Conservation (phyloP, 2,329 filamentous ascomycete genomes). For the Fusarium beomiforme region DNA sequence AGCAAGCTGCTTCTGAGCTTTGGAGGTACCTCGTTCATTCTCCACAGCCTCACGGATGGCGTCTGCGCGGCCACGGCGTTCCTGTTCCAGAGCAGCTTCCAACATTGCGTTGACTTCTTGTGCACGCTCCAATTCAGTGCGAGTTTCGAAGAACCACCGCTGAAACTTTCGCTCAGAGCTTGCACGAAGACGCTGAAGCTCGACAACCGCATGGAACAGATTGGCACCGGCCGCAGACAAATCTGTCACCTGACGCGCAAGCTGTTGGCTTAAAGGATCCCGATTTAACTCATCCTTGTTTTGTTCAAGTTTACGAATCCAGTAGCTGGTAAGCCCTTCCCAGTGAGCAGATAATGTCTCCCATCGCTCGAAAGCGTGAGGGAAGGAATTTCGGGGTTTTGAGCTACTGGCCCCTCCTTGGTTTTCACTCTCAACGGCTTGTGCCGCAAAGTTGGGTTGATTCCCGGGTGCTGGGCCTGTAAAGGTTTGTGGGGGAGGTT, state of each 20-base stretch:
- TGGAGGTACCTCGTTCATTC: conserved; percentile 76
- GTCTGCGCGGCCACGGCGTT: conserved; percentile 75
- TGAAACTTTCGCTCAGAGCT: conserved; percentile 98
- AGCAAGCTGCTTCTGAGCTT: conserved; percentile 79
- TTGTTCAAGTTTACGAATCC: conserved; percentile 92
- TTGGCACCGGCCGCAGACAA: conserved; percentile 97
- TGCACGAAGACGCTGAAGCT: conserved; percentile 90
- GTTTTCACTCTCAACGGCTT: conserved; percentile 28
- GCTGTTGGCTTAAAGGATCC: conserved; percentile 85
- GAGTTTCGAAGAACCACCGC: conserved; percentile 97
- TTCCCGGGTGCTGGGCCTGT: conserved; percentile 29
- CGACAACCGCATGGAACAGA: conserved; percentile 96
- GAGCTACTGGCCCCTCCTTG: conserved; percentile 35
- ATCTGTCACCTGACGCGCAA: conserved; percentile 94
- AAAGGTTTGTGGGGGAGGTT: conserved; percentile 35
- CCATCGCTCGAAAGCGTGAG: conserved; percentile 97
- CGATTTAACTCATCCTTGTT: conserved; percentile 86
- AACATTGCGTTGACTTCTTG: conserved; percentile 85
- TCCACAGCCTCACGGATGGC: conserved; percentile 73
- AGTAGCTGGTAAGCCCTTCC: conserved; percentile 97
- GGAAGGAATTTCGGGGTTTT: conserved; percentile 77
- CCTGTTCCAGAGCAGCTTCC: conserved; percentile 78
- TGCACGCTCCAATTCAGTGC: conserved; percentile 84
- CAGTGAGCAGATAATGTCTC: conserved; percentile 96
- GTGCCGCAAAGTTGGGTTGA: conserved; percentile 28